Percentiles rank a stretch among this genome's conserved stretches.
phyloP scores from a whole-genome alignment of 1,284 basidiomycete genomes.

The Leccinum fuscescens region DNA sequence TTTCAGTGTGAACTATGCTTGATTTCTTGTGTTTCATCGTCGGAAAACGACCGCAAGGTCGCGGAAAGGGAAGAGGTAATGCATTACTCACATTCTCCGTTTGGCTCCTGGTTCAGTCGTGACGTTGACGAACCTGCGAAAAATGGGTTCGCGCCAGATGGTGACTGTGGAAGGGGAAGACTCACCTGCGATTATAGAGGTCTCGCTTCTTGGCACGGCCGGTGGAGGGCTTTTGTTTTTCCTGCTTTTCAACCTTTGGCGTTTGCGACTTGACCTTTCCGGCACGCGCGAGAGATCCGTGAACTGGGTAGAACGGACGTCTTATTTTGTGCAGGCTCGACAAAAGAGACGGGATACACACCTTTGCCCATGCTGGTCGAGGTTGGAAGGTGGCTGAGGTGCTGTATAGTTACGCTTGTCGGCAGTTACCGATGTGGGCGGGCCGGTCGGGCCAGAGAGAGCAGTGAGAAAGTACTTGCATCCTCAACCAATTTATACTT shows the following conservation, averaged over 20 bases:
- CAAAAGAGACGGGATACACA: conserved; percentile 23
- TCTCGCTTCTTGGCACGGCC: conserved; percentile 96
- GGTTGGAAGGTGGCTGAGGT: conserved; percentile 26
- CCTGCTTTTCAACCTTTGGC: conserved; percentile 95
- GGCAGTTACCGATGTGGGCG: conserved; percentile 5
- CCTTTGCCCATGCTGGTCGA: conserved; percentile 66
- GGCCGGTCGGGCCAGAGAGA: neutral
- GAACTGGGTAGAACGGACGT: conserved; percentile 57
- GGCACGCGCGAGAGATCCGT: conserved; percentile 99
- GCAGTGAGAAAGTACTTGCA: no score
- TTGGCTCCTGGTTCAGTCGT: conserved; percentile 86
- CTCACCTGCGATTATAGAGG: conserved; percentile 89
- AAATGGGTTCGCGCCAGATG: neutral
- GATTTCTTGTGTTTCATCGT: conserved; percentile 26
- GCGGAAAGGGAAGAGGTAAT: neutral
- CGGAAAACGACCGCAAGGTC: neutral
- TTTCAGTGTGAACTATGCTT: conserved; percentile 36
- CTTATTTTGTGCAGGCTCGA: neutral
- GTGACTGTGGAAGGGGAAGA: conserved; percentile 15
- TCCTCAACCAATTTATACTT: no score
- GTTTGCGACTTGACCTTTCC: conserved; percentile 99
- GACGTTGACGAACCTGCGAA: conserved; percentile 85
- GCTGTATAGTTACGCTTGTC: conserved; percentile 20
- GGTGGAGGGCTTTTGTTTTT: conserved; percentile 95
- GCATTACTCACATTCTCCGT: conserved; percentile 42